A percentile compares a stretch with the other conserved stretches of the same genome.
phyloP scores from a whole-genome alignment of 1,284 basidiomycete species.

The Ustilago lituana region DNA sequence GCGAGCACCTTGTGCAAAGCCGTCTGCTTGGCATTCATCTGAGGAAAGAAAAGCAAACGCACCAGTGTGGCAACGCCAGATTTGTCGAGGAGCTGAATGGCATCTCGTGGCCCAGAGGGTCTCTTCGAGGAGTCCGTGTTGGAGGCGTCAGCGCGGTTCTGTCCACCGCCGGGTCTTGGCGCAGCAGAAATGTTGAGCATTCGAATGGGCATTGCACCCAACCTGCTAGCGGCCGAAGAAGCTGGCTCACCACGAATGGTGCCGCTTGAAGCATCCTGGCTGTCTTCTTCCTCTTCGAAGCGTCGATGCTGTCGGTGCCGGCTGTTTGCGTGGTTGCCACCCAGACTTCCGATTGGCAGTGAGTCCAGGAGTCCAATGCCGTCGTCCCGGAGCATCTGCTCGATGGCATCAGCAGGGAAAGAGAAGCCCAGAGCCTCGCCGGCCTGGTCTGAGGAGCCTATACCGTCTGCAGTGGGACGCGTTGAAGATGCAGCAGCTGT shows the following conservation, averaged over 20 bases:
- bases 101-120: conserved; percentile 72
- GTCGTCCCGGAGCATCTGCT: conserved; percentile 85
- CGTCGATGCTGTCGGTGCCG: conserved; percentile 35
- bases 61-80: conserved; percentile 87
- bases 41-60: conserved; percentile 94
- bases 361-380: conserved; percentile 83
- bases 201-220: conserved; percentile 14
- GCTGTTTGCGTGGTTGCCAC: conserved; percentile 20
- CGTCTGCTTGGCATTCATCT: conserved; percentile 81
- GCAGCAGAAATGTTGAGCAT: conserved; percentile 27
- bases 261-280: conserved; percentile 32
- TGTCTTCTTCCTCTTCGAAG: conserved; percentile 36
- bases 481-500: not conserved
- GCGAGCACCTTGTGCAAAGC: conserved; percentile 88
- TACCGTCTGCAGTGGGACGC: conserved; percentile 1
- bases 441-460: conserved; percentile 9
- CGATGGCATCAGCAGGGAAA: conserved; percentile 55
- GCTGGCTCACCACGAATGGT: conserved; percentile 22
- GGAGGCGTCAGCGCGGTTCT: not conserved
- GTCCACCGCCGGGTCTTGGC: conserved; percentile 6
- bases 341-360: conserved; percentile 70
- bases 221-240: conserved; percentile 5
- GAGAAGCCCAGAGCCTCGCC: conserved; percentile 5
- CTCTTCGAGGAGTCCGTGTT: conserved; percentile 12
- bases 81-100: conserved; percentile 93